Conservation (phyloP, 257 asterid genomes). For the Plantago ovata region DNA sequence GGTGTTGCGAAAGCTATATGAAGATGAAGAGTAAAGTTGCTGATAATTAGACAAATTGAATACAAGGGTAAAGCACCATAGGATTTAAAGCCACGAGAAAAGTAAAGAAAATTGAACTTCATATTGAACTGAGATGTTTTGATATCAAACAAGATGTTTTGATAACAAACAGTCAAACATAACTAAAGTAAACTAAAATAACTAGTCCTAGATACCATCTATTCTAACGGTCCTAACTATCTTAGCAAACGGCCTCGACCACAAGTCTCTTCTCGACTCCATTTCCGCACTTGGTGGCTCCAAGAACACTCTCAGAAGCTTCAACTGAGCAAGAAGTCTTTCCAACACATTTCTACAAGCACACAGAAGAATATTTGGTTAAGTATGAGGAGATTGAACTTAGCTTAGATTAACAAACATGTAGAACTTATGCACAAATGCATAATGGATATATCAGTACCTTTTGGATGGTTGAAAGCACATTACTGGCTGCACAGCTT, state of each 20-base stretch:
- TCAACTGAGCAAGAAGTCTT: constrained; percentile 32
- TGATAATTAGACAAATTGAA: too few species aligned
- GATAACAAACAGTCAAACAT: too few species aligned
- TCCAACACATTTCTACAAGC: constrained; percentile 41
- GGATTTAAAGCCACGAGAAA: too few species aligned
- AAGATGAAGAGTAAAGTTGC: too few species aligned
- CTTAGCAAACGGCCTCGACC: constrained; percentile 49
- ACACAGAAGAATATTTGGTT: not conserved
- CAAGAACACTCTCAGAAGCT: constrained; percentile 36
- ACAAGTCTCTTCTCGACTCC: constrained; percentile 31
- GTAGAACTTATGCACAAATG: not conserved
- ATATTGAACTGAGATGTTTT: too few species aligned
- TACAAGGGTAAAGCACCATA: too few species aligned
- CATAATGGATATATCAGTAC: constrained; percentile 4
- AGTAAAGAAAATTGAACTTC: too few species aligned
- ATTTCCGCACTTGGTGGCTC: constrained; percentile 30
- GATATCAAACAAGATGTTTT: too few species aligned
- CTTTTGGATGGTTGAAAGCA: constrained; percentile 19
- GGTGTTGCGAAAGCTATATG: too few species aligned
- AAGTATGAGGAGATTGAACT: not conserved
- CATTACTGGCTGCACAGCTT: constrained; percentile 28
- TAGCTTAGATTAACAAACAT: not conserved
- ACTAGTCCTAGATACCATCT: too few species aligned
- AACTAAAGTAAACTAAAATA: too few species aligned
- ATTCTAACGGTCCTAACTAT: too few species aligned